Evolutionary conservation across 176 grass and related monocot species (phyloP), one percentile per base, ranked within the genome.

Genomic region (Cymbopogon citratus): DNA sequence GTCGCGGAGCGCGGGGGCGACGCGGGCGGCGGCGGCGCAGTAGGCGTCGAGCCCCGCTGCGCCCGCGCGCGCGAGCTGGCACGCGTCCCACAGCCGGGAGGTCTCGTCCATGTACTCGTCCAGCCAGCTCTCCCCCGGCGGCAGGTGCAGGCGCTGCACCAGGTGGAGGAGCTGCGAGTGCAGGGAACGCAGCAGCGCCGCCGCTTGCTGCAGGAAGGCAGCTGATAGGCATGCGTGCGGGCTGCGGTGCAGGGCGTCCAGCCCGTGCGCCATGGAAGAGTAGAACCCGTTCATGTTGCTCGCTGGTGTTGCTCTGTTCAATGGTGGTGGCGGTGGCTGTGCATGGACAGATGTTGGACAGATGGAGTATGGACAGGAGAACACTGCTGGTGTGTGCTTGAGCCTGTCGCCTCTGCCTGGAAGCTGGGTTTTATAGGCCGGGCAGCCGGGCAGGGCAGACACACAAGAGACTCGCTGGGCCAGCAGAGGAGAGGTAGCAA

Each of bases 91-190:
- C 10, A 93, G 91, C 6, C 91, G 88, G 66, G 85, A 88, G 59
- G 82, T 93, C 81, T 93, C 91, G 81, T 93, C 91, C 91, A 93
- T 93, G 83, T 93, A 93, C 85, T 93, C 91, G 83, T 93, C 91
- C 0, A 93, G 91, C 91, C 91, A 93, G 70, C 85, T 75, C 85
- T 93, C 91, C 3, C 91, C 88, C 0, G 86, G 75, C 2, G 91
- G 91, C 36, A 93, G 88, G 80, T 93, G 91, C 9, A 93, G 88
- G 25, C 86, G 81, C 45, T 87, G 78, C 63, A 93, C 85, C 4
- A 93, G 85, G 46, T 80, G 70, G 3, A 89, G 71, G 1, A 93
- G 85, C 79, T 87, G 88, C 21, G 85, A 83, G 85, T 93, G 91
- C 12, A 93, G 79, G 0, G 88, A 85, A 0, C 91, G 85, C 0